Percentiles rank a stretch among this genome's conserved stretches.
These are phyloP conservation scores for Plasmodium malariae DNA, from an alignment of 169 alveolate species.

Conservation along the genomic window DNA sequence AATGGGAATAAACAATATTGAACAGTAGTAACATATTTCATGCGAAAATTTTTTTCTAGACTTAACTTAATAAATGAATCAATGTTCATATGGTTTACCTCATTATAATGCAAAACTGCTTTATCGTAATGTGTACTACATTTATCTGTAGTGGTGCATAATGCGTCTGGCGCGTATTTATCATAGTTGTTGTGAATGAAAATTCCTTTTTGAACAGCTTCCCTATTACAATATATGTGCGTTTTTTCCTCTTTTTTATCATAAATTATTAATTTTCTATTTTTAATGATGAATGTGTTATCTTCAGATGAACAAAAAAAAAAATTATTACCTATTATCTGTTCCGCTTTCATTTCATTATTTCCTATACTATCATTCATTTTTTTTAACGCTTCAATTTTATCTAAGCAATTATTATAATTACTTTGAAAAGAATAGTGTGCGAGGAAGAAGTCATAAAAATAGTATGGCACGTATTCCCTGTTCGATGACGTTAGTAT, in stretches of 20 bases:
- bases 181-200: too few species aligned
- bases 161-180: too few species aligned
- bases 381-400: not conserved
- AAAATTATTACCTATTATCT: not conserved
- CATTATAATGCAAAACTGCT: constrained; percentile 3
- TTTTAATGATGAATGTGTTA: too few species aligned
- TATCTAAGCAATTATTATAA: not conserved
- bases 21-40: constrained; percentile 52
- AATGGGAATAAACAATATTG: constrained; percentile 64
- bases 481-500: constrained; percentile 64
- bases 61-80: constrained; percentile 64
- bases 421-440: not conserved
- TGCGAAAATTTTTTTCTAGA: constrained; percentile 46
- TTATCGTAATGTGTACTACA: too few species aligned
- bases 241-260: too few species aligned
- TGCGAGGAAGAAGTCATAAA: constrained; percentile 47
- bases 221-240: too few species aligned
- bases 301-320: not conserved
- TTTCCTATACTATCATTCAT: not conserved
- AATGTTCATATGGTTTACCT: constrained; percentile 7
- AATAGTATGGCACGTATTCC: constrained; percentile 68
- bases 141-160: too few species aligned
- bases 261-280: too few species aligned
- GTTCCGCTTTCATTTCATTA: not conserved
- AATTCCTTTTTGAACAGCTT: too few species aligned